A percentile compares a stretch with the other conserved stretches of the same genome.
These are phyloP conservation scores for Kwoniella newhampshirensis DNA, from an alignment of 768 basidiomycete species.

Conservation along the genomic window DNA sequence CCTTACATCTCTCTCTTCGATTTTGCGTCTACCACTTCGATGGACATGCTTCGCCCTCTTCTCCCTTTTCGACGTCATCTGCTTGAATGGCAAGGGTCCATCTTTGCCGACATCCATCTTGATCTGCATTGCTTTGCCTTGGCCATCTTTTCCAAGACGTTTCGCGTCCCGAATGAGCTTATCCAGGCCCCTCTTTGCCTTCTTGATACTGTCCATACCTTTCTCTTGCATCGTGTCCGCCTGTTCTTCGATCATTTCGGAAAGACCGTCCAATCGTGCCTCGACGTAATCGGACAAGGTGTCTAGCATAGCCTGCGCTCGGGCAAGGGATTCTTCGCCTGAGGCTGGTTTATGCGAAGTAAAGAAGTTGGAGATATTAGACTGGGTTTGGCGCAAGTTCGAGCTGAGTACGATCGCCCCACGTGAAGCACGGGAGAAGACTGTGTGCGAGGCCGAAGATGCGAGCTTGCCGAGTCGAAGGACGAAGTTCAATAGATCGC, in stretches of 20 bases:
- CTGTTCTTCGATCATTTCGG: conserved; percentile 13
- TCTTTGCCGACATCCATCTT: conserved; percentile 10
- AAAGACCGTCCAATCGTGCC: conserved; percentile 5
- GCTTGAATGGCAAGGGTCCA: conserved; percentile 16
- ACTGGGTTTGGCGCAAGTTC: not conserved
- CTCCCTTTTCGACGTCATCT: conserved; percentile 4
- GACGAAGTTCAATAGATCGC: not conserved
- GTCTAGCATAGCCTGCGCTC: conserved; percentile 10
- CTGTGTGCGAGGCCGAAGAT: not conserved
- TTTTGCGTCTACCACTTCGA: conserved; percentile 3
- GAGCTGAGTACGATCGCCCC: not conserved
- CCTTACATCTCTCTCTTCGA: not conserved
- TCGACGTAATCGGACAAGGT: conserved; percentile 11
- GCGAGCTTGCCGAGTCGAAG: not conserved
- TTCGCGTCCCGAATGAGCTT: conserved; percentile 13
- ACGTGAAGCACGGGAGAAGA: not conserved
- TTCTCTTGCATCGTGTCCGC: conserved; percentile 18
- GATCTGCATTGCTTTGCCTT: not conserved
- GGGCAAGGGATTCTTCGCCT: not conserved
- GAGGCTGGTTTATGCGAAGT: not conserved
- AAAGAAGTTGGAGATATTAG: conserved; percentile 4
- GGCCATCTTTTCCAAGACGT: not conserved
- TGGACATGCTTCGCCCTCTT: not conserved
- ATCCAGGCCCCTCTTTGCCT: conserved; percentile 19
- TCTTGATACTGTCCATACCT: conserved; percentile 7